These are phyloP conservation scores for Microbotryum violaceum DNA, from an alignment of 1,284 basidiomycete species.

Conservation along the genomic window DNA sequence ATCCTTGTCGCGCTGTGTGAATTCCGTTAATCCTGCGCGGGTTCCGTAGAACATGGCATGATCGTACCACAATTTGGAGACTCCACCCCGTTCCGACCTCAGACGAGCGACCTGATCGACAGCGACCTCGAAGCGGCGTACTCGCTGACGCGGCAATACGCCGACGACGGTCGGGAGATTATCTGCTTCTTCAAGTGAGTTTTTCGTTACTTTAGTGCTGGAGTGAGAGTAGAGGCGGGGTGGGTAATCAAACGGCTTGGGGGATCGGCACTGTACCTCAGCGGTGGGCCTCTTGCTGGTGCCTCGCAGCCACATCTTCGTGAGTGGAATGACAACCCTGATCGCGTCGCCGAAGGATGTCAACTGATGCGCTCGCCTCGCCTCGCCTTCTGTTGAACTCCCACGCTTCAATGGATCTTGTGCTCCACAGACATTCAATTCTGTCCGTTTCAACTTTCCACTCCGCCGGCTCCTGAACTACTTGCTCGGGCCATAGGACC, in stretches of 20 bases:
- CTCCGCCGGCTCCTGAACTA: conserved; percentile 8
- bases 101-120: conserved; percentile 10
- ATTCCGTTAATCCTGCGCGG: neutral
- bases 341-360: too few species aligned
- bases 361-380: too few species aligned
- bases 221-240: too few species aligned
- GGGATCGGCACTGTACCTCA: neutral
- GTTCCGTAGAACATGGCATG: conserved; percentile 15
- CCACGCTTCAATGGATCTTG: too few species aligned
- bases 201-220: too few species aligned
- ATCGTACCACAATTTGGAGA: conserved; percentile 12
- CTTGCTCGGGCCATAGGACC: conserved; percentile 6
- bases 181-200: conserved; percentile 25
- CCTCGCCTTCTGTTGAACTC: neutral
- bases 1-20: neutral
- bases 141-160: conserved; percentile 12
- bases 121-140: conserved; percentile 11
- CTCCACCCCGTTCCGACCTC: conserved; percentile 9
- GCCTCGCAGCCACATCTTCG: conserved; percentile 24
- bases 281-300: conserved; percentile 23
- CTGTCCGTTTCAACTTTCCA: conserved; percentile 18
- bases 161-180: neutral
- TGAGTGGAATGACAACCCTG: neutral
- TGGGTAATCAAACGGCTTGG: too few species aligned
- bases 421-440: conserved; percentile 17